These are phyloP conservation scores for Epichloe elymi DNA, from an alignment of 2,329 filamentous ascomycete species.

Conservation along the genomic window DNA sequence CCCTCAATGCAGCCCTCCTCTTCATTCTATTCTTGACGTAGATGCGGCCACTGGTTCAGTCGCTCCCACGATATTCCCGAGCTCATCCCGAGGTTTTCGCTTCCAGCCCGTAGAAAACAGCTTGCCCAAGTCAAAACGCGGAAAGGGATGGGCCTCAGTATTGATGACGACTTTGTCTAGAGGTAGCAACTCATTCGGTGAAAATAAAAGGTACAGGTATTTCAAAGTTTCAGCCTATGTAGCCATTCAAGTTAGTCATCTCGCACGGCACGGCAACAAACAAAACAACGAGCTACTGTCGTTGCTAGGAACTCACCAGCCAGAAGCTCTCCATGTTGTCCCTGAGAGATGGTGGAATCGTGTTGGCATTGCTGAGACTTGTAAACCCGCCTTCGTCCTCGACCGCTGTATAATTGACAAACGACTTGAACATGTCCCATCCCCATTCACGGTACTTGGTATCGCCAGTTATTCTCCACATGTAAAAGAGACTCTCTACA, in stretches of 20 bases:
- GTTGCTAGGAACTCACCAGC: conserved; percentile 49
- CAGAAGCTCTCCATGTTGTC: conserved; percentile 99
- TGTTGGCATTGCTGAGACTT: conserved; percentile 62
- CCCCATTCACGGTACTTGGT: conserved; percentile 86
- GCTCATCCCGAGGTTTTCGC: conserved; percentile 46
- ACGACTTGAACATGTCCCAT: conserved; percentile 95
- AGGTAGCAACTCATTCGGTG: conserved; percentile 66
- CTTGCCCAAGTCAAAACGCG: conserved; percentile 68
- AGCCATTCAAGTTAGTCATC: conserved; percentile 2
- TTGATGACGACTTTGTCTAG: conserved; percentile 85
- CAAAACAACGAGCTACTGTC: neutral
- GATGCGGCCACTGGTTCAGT: neutral
- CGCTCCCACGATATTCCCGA: conserved; percentile 24
- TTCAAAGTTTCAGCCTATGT: conserved; percentile 83
- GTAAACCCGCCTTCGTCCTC: conserved; percentile 70
- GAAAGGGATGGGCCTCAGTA: conserved; percentile 87
- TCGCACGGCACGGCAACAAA: neutral
- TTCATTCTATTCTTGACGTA: neutral
- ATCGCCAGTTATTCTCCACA: conserved; percentile 96
- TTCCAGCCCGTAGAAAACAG: conserved; percentile 73
- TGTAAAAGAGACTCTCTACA: conserved; percentile 91
- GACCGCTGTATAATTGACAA: conserved; percentile 74
- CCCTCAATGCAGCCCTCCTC: neutral
- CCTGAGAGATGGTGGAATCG: conserved; percentile 51
- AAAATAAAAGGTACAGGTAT: conserved; percentile 94